Percentiles rank a stretch among this genome's conserved stretches.
Evolutionary conservation across 2,329 filamentous ascomycete species (phyloP).

Genomic region (Clonostachys rhizophaga): DNA sequence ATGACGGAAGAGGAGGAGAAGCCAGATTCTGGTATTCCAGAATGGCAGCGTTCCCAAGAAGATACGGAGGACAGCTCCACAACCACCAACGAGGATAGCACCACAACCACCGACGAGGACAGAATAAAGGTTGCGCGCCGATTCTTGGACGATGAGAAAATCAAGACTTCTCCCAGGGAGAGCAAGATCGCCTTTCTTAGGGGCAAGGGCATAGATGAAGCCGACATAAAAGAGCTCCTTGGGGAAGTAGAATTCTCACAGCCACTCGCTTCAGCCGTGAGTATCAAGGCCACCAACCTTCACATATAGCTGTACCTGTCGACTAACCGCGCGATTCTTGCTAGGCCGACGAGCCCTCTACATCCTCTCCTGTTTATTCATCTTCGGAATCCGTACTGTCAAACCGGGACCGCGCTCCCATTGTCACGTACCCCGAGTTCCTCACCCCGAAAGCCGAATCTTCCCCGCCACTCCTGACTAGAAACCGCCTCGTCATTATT

Average conservation of each 20-base stretch:
- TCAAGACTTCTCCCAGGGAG: constrained; percentile 63
- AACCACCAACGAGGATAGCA: background rate
- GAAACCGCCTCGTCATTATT: constrained; percentile 51
- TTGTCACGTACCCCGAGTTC: constrained; percentile 69
- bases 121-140: constrained; percentile 60
- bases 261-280: no score
- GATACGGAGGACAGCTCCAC: background rate
- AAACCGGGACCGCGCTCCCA: constrained; percentile 45
- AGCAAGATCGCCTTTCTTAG: constrained; percentile 74
- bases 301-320: background rate
- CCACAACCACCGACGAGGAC: constrained; percentile 9
- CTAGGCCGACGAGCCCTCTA: constrained; percentile 11
- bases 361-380: background rate
- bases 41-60: constrained; percentile 3
- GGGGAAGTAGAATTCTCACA: constrained; percentile 8
- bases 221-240: constrained; percentile 67
- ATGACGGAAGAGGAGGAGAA: constrained; percentile 4
- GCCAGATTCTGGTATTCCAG: constrained; percentile 2
- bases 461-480: constrained; percentile 59
- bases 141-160: constrained; percentile 72
- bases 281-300: constrained; percentile 6
- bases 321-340: background rate
- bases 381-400: constrained; percentile 15
- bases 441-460: constrained; percentile 48
- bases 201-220: constrained; percentile 65